Evolutionary conservation across 1,284 basidiomycete genomes (phyloP), one percentile per base, ranked within the genome.

Genomic region (Heliocybe sulcata): DNA sequence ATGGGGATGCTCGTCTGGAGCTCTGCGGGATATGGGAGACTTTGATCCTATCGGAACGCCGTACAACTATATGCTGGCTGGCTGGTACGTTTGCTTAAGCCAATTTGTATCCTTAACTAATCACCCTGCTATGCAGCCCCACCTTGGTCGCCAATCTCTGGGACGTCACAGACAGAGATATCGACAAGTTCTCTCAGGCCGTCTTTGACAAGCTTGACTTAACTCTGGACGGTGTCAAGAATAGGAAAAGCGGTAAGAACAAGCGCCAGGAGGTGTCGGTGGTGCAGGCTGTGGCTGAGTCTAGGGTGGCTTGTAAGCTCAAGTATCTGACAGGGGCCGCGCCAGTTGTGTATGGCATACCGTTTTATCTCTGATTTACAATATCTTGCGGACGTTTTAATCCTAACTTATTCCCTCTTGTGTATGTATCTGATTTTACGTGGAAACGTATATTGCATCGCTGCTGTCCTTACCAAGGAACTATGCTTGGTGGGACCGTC

Each of bases 151-250:
- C 91, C 0, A 98, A 96, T 65, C 73, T 99, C 16, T 99, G 97
- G 96, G 96, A 99, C 67, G 95, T 98, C 23, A 99, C 97, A 0
- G 96, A 99, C 73, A 83, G 89, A 51, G 96, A 99, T 67, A 94
- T 98, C 60, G 96, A 99, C 73, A 89, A 90, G 60, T 84, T 98
- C 58, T 90, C 94, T 6, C 85, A 90, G 60, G 76, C 83, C 0
- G 93, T 98, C 6, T 88, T 98, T 63, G 84, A 87, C 59, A 80
- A 83, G 57, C 71, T 97, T 8, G 74, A 77, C 2, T 73, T 98
- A 50, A 80, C 73, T 0, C 67, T 72, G 0, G 69, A 68, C 16
- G 65, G 67, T 3, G 67, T 77, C 12, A 53, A 61, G 29, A 53
- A 59, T 51, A 69, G 68, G 64, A 58, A 59, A 31, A 59, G 58